Evolutionary conservation across 2,329 filamentous ascomycete genomes (phyloP).

Genomic region (Trichoderma sp.): DNA sequence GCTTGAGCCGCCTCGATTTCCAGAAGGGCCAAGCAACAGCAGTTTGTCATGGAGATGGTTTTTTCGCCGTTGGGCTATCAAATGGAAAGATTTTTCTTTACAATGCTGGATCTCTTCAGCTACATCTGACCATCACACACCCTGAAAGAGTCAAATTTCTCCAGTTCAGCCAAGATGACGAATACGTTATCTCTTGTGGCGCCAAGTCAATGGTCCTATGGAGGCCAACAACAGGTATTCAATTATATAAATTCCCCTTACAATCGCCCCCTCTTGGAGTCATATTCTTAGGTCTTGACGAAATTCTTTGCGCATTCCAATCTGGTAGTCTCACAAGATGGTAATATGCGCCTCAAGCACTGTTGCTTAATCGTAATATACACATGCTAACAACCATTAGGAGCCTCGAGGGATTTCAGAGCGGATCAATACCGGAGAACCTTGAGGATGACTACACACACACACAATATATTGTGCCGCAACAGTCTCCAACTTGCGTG

Average conservation of each 20-base stretch:
- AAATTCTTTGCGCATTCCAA: not conserved
- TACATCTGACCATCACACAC: not conserved
- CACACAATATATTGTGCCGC: not conserved
- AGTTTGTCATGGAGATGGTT: not conserved
- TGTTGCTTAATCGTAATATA: not conserved
- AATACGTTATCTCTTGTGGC: not conserved
- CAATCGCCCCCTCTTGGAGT: not conserved
- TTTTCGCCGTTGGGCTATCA: not conserved
- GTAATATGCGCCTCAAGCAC: not conserved
- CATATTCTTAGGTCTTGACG: not conserved
- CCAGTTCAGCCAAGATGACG: slow-evolving; percentile 1
- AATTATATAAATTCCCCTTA: not conserved
- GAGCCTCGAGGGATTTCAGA: not conserved
- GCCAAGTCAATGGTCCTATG: not conserved
- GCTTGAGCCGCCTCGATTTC: not conserved
- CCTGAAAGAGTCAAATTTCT: not conserved
- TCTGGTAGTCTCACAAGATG: not conserved
- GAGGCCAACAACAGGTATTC: not conserved
- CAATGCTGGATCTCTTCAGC: not conserved
- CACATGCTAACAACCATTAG: not conserved
- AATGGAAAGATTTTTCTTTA: not conserved
- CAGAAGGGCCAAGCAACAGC: not conserved
- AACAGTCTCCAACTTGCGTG: not conserved
- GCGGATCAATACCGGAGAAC: not conserved
- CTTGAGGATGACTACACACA: not conserved